These are phyloP conservation scores for Fusarium globosum DNA, from an alignment of 2,329 filamentous ascomycete species.

Conservation along the genomic window DNA sequence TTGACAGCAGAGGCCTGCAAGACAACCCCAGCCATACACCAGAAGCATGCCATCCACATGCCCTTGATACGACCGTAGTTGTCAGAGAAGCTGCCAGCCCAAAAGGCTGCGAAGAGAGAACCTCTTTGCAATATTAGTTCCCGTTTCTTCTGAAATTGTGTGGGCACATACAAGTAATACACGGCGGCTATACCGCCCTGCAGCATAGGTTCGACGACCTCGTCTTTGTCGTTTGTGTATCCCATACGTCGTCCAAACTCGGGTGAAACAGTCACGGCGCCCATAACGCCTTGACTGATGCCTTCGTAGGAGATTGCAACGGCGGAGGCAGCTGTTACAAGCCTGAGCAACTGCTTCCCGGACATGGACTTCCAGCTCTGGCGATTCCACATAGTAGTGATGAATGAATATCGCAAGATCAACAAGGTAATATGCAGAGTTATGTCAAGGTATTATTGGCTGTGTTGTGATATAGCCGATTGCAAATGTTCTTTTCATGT, in stretches of 20 bases:
- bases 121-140: slow-evolving; percentile 43
- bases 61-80: slow-evolving; percentile 58
- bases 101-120: slow-evolving; percentile 27
- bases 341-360: slow-evolving; percentile 16
- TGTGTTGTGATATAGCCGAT: not conserved
- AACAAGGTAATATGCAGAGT: not conserved
- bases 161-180: not conserved
- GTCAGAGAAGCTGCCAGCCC: slow-evolving; percentile 45
- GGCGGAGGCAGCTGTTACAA: slow-evolving; percentile 22
- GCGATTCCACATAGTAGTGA: slow-evolving; percentile 8
- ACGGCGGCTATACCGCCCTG: slow-evolving; percentile 12
- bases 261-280: slow-evolving; percentile 57
- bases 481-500: not conserved
- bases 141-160: not conserved
- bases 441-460: not conserved
- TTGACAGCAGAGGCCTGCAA: slow-evolving; percentile 58
- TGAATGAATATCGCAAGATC: not conserved
- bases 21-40: slow-evolving; percentile 59
- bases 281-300: slow-evolving; percentile 63
- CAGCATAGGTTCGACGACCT: slow-evolving; percentile 4
- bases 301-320: slow-evolving; percentile 34
- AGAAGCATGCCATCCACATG: slow-evolving; percentile 48
- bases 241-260: slow-evolving; percentile 43
- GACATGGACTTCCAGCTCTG: slow-evolving; percentile 20
- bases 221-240: not conserved